Percentiles rank a stretch among this genome's conserved stretches.
These are phyloP conservation scores for Paecilomyces formosus DNA, from an alignment of 2,329 filamentous ascomycete species.

Conservation along the genomic window DNA sequence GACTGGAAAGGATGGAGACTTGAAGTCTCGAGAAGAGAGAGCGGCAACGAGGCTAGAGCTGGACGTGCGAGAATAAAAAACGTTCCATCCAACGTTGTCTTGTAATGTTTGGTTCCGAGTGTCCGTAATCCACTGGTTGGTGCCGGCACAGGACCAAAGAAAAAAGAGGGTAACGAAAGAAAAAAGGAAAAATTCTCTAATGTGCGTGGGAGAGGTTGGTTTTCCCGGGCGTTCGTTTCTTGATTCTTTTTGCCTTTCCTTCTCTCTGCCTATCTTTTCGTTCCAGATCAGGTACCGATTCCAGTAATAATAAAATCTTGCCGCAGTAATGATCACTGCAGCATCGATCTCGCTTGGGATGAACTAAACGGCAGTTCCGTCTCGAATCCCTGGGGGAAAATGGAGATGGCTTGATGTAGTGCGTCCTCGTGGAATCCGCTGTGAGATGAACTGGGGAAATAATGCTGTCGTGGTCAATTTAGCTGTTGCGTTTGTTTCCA, in stretches of 20 bases:
- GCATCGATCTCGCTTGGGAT: not conserved
- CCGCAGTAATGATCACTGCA: not conserved
- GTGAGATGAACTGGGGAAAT: not conserved
- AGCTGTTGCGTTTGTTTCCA: not conserved
- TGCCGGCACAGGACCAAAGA: slow-evolving; percentile 1
- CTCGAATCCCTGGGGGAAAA: not conserved
- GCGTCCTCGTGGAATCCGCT: not conserved
- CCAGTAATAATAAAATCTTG: not conserved
- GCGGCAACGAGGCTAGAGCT: not conserved
- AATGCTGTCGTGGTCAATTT: too few species aligned
- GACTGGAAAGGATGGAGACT: not conserved
- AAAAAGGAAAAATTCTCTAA: slow-evolving; percentile 1
- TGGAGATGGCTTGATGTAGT: not conserved
- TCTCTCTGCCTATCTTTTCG: too few species aligned
- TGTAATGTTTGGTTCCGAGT: slow-evolving; percentile 14
- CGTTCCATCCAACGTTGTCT: not conserved
- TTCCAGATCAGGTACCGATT: not conserved
- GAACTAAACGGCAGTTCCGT: not conserved
- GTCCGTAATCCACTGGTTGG: slow-evolving; percentile 5
- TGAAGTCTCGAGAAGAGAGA: not conserved
- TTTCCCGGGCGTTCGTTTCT: not conserved
- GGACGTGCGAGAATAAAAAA: slow-evolving; percentile 1
- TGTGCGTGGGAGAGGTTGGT: not conserved
- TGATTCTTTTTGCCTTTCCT: not conserved
- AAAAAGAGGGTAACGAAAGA: not conserved